These are phyloP conservation scores for Phanerodontia chrysosporium DNA, from an alignment of 768 basidiomycete species.

Conservation along the genomic window DNA sequence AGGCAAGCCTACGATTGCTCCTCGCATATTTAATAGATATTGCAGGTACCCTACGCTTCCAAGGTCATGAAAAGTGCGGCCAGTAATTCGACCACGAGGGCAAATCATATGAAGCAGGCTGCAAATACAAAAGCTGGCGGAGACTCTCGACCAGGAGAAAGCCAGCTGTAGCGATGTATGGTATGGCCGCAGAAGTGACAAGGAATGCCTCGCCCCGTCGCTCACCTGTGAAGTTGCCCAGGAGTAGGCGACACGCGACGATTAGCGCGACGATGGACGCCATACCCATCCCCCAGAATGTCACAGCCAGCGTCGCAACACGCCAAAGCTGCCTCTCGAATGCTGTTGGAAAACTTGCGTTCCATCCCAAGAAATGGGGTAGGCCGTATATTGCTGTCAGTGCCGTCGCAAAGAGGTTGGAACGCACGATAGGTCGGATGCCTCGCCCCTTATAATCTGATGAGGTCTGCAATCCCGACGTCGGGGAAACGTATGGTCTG, in stretches of 20 bases:
- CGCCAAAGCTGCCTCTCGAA: not conserved
- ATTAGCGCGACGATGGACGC: not conserved
- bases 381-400: not conserved
- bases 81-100: not conserved
- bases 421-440: not conserved
- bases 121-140: not conserved
- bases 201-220: not conserved
- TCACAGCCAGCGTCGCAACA: not conserved
- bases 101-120: not conserved
- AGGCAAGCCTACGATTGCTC: too few relatives aligned
- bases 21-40: too few relatives aligned
- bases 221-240: not conserved
- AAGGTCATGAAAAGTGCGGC: not conserved
- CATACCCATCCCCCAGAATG: not conserved
- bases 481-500: not conserved
- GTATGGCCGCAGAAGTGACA: not conserved
- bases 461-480: not conserved
- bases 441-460: not conserved
- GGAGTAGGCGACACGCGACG: not conserved
- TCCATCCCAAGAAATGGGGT: not conserved
- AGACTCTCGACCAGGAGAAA: not conserved
- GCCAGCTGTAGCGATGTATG: not conserved
- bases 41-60: too few relatives aligned
- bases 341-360: not conserved
- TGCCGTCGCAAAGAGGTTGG: not conserved